Evolutionary conservation across 768 basidiomycete species (phyloP), one percentile per base, ranked within the genome.

Genomic region (Serpula lacrymans): DNA sequence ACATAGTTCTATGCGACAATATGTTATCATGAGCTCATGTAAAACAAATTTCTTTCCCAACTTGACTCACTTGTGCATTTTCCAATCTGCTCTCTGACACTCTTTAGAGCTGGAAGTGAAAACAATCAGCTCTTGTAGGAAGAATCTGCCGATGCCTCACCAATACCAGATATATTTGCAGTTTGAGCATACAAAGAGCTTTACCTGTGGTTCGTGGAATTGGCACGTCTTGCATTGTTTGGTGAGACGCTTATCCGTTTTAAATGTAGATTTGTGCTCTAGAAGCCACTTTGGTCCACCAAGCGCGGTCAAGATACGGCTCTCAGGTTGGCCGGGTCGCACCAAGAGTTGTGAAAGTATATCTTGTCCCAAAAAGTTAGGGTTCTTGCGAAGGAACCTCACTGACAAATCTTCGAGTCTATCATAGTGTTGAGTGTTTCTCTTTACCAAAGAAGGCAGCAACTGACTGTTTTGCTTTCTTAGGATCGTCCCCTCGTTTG

Each of bases 101-200:
- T 53, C 51, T 31, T 39, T 48, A 3, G 51, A 55, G 40, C 57
- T 58, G 17, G 4, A 26, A 14, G 11, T 16, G 21, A 22, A n/a
- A 13, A 16, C 12, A 11, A 17, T 28, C 23, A 27, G 17, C 23
- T 11, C 3, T 23, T 9, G 4, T 14, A 21, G 14, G 10, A 11
- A 22, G n/a, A 3, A 25, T 33, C n/a, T 8, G 31, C 6, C 8
- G n/a, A n/a, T 6, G n/a, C 31, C 50, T n/a, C 37, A 56, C 52
- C 56, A 58, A 39, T 55, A 52, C 24, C 44, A 58, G n/a, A 49
- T 55, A 29, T 55, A 37, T 25, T 55, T 47, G 38, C 57, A 58
- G 14, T 42, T 40, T 13, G 45, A 37, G 34, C 56, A 58, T 20
- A 41, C 34, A 17, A 45, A 45, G 13, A 58, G 45, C 26, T 30